phyloP scores from a whole-genome alignment of 441 rosid species.

The Hura crepitans region DNA sequence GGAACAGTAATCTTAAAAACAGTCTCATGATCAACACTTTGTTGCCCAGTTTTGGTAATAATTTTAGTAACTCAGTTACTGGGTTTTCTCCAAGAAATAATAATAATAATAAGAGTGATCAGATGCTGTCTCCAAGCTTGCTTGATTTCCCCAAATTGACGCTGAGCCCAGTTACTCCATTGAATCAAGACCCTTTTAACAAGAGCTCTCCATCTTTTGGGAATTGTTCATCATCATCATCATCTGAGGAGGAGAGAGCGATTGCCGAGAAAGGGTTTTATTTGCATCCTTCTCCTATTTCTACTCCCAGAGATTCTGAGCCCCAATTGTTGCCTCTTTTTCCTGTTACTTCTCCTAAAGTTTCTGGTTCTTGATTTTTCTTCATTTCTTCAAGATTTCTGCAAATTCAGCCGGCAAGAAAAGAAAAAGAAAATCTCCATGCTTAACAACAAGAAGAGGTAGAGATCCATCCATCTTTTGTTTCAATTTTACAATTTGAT shows the following conservation, averaged over 20 bases:
- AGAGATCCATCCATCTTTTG: conserved; percentile 27
- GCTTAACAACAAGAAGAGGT: conserved; percentile 22
- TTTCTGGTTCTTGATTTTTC: conserved; percentile 43
- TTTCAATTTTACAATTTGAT: conserved; percentile 48
- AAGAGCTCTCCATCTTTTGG: conserved; percentile 57
- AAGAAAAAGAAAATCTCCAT: conserved; percentile 11
- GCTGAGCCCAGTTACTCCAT: conserved; percentile 89
- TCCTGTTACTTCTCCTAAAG: conserved; percentile 74
- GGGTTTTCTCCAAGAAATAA: conserved; percentile 48
- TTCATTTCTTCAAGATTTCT: neutral
- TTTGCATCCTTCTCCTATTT: conserved; percentile 88
- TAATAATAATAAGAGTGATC: conserved; percentile 28
- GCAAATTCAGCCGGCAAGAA: no score
- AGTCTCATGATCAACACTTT: conserved; percentile 74
- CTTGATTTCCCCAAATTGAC: conserved; percentile 82
- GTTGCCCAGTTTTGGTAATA: conserved; percentile 36
- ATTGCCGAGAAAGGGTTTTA: conserved; percentile 87
- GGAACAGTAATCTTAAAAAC: conserved; percentile 69
- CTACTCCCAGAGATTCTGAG: conserved; percentile 74
- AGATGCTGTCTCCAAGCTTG: conserved; percentile 81
- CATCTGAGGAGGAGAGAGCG: conserved; percentile 81
- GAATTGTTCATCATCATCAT: conserved; percentile 35
- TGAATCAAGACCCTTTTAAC: conserved; percentile 63
- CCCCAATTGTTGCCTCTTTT: conserved; percentile 84
- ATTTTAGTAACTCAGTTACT: conserved; percentile 5